Conservation (phyloP, 148 eudicot genomes). For the Rhododendron griersonianum region DNA sequence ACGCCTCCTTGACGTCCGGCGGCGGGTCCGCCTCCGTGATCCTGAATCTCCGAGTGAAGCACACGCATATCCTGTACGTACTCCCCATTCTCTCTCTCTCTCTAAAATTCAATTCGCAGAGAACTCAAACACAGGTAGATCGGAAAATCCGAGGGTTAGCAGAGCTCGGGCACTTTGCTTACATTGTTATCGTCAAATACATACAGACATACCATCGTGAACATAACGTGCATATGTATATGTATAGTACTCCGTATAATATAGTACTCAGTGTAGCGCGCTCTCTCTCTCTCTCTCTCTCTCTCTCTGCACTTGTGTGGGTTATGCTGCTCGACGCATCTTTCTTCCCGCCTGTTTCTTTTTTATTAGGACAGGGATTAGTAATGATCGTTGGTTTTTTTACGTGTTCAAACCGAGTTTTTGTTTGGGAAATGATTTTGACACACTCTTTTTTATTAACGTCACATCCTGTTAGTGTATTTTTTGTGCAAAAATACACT, state of each 20-base stretch:
- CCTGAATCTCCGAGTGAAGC: constrained; percentile 65
- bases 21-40: constrained; percentile 56
- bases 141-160: not conserved
- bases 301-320: not conserved
- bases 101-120: not conserved
- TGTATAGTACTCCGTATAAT: too few relatives aligned
- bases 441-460: too few relatives aligned
- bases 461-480: too few relatives aligned
- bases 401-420: too few relatives aligned
- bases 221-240: not conserved
- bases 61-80: constrained; percentile 59
- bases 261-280: not conserved
- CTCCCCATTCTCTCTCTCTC: constrained; percentile 30
- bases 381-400: too few relatives aligned
- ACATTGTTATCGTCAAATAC: not conserved
- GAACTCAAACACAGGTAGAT: not conserved
- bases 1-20: constrained; percentile 47
- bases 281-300: not conserved
- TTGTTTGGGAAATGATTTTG: too few relatives aligned
- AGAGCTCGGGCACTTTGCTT: not conserved
- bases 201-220: not conserved
- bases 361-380: not conserved
- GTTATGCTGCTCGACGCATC: not conserved
- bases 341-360: not conserved
- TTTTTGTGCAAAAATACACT: too few relatives aligned